These are phyloP conservation scores for Astragalus glycyphyllos DNA, from an alignment of 306 rosid species.

Conservation along the genomic window DNA sequence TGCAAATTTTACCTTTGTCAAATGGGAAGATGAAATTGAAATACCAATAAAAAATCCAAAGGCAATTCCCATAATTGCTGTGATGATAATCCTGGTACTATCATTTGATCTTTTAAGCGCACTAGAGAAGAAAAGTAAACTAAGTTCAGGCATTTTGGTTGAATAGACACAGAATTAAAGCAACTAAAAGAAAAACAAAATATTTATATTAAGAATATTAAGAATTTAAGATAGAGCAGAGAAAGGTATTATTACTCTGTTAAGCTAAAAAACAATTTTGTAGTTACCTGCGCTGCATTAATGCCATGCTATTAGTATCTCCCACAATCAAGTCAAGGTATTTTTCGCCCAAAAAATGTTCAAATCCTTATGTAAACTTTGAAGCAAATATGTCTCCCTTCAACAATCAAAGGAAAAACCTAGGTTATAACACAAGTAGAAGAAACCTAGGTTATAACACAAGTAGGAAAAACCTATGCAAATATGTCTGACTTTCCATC, in stretches of 20 bases:
- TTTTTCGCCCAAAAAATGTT: conserved; percentile 42
- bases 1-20: conserved; percentile 63
- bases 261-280: conserved; percentile 29
- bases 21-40: conserved; percentile 66
- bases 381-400: conserved; percentile 49
- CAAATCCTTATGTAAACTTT: conserved; percentile 45
- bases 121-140: conserved; percentile 51
- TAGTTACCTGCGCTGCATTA: conserved; percentile 58
- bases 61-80: conserved; percentile 68
- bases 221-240: neutral
- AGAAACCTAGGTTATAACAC: too few species aligned
- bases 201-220: neutral
- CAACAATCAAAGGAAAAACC: conserved; percentile 35
- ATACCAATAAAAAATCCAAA: conserved; percentile 84
- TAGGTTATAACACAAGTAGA: conserved; percentile 28
- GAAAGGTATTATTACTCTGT: neutral
- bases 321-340: conserved; percentile 47
- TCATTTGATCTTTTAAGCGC: conserved; percentile 65
- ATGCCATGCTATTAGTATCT: conserved; percentile 50
- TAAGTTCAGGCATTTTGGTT: conserved; percentile 32
- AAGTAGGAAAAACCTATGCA: too few species aligned
- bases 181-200: conserved; percentile 9
- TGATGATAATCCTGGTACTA: conserved; percentile 59
- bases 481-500: conserved; percentile 18
- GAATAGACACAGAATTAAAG: conserved; percentile 26